Evolutionary conservation across 1,284 basidiomycete genomes (phyloP), one percentile per base, ranked within the genome.

Genomic region (Ceratobasidium sp.): DNA sequence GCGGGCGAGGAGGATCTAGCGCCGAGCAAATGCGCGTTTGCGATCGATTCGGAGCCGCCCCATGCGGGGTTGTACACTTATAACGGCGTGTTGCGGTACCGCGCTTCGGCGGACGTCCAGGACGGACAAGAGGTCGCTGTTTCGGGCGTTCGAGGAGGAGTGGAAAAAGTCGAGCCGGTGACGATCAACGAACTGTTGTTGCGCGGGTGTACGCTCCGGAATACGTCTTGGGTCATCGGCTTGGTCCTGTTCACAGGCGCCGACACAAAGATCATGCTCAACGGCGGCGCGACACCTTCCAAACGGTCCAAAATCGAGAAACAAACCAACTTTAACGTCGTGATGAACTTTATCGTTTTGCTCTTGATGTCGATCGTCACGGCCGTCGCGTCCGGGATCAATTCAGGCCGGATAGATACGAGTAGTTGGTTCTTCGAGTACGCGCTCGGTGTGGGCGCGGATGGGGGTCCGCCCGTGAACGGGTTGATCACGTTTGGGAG

Each of bases 251-350:
- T 96, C 85, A 99, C 97, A 0, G 97, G 97, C 44, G 90, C 91
- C 2, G 97, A 99, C n/a, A 97, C 97, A 69, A 99, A 99, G 89
- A 99, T 99, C 83, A 97, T 99, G 94, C 87, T 98, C 81, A 99
- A 99, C 82, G 95, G 95, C 52, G 96, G 96, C 33, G 93, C 92
- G 20, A 96, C 95, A 0, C 95, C 95, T 0, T 96, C 94, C 23
- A 99, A 99, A 83, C 93, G 95, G 77, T 94, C 93, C 82, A 98
- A 98, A 88, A 98, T 99, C 83, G 96, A 98, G 86, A 94, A 92
- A 86, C 97, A 99, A 88, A 99, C 97, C 85, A 98, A 98, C 84
- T 97, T 96, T 89, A 98, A 98, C 83, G 97, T 99, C 81, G 87
- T 97, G 74, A 94, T 97, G 87, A 99, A 99, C 86, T 98, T 99